Percentiles rank a stretch among this genome's conserved stretches.
phyloP scores from a whole-genome alignment of 1,139 yeast species.

The Taiozyma sp. region DNA sequence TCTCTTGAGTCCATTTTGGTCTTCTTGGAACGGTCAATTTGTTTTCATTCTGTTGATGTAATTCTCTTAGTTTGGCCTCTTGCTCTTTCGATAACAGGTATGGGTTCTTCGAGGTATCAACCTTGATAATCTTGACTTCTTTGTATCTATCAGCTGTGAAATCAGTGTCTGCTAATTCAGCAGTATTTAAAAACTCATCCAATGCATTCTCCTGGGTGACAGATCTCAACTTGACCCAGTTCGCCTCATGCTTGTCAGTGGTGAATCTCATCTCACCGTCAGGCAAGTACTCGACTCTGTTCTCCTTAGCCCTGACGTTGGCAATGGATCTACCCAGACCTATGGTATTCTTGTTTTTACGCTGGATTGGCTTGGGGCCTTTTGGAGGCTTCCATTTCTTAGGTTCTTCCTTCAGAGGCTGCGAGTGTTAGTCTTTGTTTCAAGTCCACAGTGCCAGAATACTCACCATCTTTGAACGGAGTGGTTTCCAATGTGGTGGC shows the following conservation, averaged over 20 bases:
- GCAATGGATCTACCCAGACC: slow-evolving; percentile 86
- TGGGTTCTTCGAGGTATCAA: slow-evolving; percentile 52
- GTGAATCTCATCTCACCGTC: slow-evolving; percentile 85
- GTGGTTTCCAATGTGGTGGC: background rate
- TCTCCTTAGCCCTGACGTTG: slow-evolving; percentile 66
- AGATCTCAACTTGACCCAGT: slow-evolving; percentile 86
- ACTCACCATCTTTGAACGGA: slow-evolving; percentile 4
- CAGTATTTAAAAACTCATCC: slow-evolving; percentile 93
- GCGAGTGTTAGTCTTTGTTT: no score
- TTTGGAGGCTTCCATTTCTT: slow-evolving; percentile 69
- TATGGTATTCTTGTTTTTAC: slow-evolving; percentile 75
- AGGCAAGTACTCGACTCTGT: slow-evolving; percentile 66
- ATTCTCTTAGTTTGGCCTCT: slow-evolving; percentile 53
- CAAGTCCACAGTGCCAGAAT: no score
- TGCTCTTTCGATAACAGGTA: slow-evolving; percentile 65
- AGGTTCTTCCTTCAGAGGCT: slow-evolving; percentile 42
- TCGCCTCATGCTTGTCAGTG: slow-evolving; percentile 78
- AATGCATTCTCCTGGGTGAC: slow-evolving; percentile 93
- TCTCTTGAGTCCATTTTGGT: slow-evolving; percentile 76
- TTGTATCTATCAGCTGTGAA: slow-evolving; percentile 87
- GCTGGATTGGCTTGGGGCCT: slow-evolving; percentile 88
- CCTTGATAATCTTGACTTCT: slow-evolving; percentile 79
- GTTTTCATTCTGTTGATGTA: slow-evolving; percentile 72
- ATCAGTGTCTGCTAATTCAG: slow-evolving; percentile 93
- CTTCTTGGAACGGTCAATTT: slow-evolving; percentile 92